A percentile compares a stretch with the other conserved stretches of the same genome.
Conservation (phyloP, 768 basidiomycete species). For the Leucosporidium yakuticum region DNA sequence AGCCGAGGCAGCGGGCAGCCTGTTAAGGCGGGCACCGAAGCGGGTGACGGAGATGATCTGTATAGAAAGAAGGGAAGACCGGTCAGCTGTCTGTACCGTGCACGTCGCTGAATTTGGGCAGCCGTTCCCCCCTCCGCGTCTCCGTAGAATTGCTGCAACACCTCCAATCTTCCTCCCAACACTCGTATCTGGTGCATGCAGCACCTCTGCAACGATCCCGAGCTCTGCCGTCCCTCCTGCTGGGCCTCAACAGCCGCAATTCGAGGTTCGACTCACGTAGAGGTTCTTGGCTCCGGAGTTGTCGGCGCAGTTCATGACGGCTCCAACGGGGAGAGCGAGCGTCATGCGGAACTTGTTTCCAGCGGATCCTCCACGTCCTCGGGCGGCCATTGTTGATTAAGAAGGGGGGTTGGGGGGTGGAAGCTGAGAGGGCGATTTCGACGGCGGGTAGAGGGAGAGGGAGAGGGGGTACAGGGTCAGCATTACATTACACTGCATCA, state of each 20-base stretch:
- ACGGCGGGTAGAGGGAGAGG: not conserved
- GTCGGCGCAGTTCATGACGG: slow-evolving; percentile 66
- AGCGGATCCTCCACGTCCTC: slow-evolving; percentile 57
- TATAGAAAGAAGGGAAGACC: not conserved
- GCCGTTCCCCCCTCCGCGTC: not conserved
- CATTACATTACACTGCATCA: not conserved
- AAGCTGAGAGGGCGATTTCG: slow-evolving; percentile 11
- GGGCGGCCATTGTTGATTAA: slow-evolving; percentile 32
- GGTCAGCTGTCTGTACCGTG: not conserved
- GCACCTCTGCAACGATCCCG: no score
- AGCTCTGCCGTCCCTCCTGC: no score
- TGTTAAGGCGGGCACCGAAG: slow-evolving; percentile 91
- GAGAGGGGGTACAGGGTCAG: slow-evolving; percentile 7
- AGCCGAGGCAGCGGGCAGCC: slow-evolving; percentile 75
- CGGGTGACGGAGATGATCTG: slow-evolving; percentile 86
- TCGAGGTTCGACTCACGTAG: slow-evolving; percentile 47
- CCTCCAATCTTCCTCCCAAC: not conserved
- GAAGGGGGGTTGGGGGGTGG: slow-evolving; percentile 1
- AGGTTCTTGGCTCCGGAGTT: slow-evolving; percentile 98
- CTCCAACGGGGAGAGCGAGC: slow-evolving; percentile 74
- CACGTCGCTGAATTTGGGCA: not conserved
- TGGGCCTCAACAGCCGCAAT: not conserved
- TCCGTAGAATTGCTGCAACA: not conserved
- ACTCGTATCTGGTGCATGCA: not conserved
- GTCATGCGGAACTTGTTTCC: slow-evolving; percentile 96